Percentiles rank a stretch among this genome's conserved stretches.
Evolutionary conservation across 2,329 filamentous ascomycete genomes (phyloP).

Genomic region (Parastagonospora nodorum): DNA sequence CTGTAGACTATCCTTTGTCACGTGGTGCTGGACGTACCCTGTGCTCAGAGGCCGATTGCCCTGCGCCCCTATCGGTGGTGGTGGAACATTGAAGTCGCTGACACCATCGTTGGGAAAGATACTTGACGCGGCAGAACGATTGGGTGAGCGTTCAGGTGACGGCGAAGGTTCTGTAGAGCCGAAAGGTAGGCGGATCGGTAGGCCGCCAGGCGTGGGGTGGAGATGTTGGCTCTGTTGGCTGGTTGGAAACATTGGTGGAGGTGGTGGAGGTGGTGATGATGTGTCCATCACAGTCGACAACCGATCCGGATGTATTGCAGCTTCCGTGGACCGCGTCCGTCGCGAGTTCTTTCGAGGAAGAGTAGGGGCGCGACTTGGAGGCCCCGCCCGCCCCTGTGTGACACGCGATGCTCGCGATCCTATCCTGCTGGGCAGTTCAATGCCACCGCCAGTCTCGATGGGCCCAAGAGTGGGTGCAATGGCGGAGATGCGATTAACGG

Average conservation of each 20-base stretch:
- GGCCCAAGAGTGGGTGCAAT: slow-evolving; percentile 63
- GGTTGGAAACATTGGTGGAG: slow-evolving; percentile 15
- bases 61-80: slow-evolving; percentile 18
- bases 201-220: slow-evolving; percentile 24
- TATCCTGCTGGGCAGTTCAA: slow-evolving; percentile 67
- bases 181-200: slow-evolving; percentile 43
- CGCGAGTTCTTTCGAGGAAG: slow-evolving; percentile 75
- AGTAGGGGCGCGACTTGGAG: slow-evolving; percentile 43
- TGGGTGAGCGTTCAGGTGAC: slow-evolving; percentile 42
- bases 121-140: slow-evolving; percentile 43
- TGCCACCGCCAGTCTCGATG: slow-evolving; percentile 63
- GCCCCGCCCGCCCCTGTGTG: slow-evolving; percentile 18
- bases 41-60: slow-evolving; percentile 42
- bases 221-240: slow-evolving; percentile 25
- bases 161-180: slow-evolving; percentile 43
- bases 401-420: slow-evolving; percentile 62
- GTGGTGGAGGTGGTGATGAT: slow-evolving; percentile 17
- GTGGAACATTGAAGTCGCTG: slow-evolving; percentile 26
- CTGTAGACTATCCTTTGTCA: slow-evolving; percentile 46
- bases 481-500: slow-evolving; percentile 53
- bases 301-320: slow-evolving; percentile 29
- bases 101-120: slow-evolving; percentile 30
- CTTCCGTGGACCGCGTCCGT: slow-evolving; percentile 36
- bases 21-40: slow-evolving; percentile 46
- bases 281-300: slow-evolving; percentile 36